Conservation (phyloP, 768 basidiomycete species). For the Suillus placidus region DNA sequence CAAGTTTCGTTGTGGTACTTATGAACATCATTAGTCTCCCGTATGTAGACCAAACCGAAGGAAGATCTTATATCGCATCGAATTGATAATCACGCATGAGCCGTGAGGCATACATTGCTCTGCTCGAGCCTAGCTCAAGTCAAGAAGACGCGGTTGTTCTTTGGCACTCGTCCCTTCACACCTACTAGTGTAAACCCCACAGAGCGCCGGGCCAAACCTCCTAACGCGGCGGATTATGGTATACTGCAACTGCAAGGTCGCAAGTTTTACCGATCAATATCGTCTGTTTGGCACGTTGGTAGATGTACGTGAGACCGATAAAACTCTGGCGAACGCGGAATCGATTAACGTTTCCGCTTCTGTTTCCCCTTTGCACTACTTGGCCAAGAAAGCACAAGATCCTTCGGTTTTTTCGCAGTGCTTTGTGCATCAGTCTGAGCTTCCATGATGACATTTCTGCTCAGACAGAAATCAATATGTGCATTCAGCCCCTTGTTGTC, state of each 20-base stretch:
- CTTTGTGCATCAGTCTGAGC: conserved; percentile 49
- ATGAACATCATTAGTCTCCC: no score
- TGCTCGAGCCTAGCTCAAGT: neutral
- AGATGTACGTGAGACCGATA: neutral
- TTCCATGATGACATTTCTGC: conserved; percentile 72
- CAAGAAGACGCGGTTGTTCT: neutral
- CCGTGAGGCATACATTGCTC: neutral
- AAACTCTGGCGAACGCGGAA: neutral
- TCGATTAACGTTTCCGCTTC: conserved; percentile 15
- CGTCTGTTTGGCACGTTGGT: neutral
- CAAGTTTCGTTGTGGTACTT: neutral
- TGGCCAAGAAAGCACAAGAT: neutral
- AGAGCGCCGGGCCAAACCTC: neutral
- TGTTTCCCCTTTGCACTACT: conserved; percentile 17
- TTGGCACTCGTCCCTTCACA: neutral
- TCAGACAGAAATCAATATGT: conserved; percentile 91
- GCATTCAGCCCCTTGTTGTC: conserved; percentile 81
- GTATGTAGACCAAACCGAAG: neutral
- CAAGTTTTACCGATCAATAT: neutral
- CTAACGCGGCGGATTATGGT: neutral
- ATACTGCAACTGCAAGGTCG: neutral
- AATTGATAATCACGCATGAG: neutral
- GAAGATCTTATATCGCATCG: neutral
- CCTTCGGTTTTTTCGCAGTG: conserved; percentile 17
- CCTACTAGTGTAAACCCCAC: neutral